Conservation (phyloP, 2,329 filamentous ascomycete species). For the Sporothrix protearum region DNA sequence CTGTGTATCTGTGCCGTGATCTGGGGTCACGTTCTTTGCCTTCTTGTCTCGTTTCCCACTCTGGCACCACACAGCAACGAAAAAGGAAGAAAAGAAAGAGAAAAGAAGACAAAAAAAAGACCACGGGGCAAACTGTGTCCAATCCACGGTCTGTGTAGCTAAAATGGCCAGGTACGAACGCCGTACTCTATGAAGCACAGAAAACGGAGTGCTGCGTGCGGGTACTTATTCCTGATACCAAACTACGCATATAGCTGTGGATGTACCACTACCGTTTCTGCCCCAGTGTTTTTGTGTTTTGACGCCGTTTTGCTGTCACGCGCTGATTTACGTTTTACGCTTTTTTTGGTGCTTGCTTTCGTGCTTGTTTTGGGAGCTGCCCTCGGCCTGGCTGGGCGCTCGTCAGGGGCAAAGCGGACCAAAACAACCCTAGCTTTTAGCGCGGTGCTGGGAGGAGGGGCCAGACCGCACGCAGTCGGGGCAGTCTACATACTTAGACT, state of each 20-base stretch:
- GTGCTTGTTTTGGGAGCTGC: background rate
- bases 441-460: background rate
- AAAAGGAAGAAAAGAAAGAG: background rate
- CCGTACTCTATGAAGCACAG: background rate
- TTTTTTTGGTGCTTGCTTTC: background rate
- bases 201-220: background rate
- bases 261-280: no score
- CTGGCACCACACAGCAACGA: background rate
- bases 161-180: background rate
- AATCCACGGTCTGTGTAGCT: no score
- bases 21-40: background rate
- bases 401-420: conserved; percentile 10
- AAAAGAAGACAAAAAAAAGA: background rate
- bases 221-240: background rate
- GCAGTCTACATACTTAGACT: no score
- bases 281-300: background rate
- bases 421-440: conserved; percentile 14
- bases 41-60: background rate
- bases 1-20: background rate
- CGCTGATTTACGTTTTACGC: background rate
- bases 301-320: background rate
- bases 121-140: conserved; percentile 1
- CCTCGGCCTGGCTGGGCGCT: background rate
- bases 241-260: background rate
- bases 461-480: conserved; percentile 4